Evolutionary conservation across 352 stramenopile species (phyloP), one percentile per base, ranked within the genome.

Genomic region (Peronospora tabacina): DNA sequence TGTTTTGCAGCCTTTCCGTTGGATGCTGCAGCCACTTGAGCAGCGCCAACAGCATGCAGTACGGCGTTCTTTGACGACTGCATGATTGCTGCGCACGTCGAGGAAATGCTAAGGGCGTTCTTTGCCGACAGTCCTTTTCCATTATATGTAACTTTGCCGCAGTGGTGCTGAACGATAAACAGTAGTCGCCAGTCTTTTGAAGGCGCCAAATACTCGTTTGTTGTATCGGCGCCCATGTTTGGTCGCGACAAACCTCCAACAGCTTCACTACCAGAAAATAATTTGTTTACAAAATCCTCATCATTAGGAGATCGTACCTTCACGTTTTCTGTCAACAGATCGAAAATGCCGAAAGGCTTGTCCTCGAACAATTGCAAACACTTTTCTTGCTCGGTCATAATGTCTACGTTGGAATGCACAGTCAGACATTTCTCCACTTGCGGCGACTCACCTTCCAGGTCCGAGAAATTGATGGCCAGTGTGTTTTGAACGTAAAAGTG

Each of bases 21-120:
- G 1, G 72, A 77, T 10, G 70, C 71, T 19, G 73, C 64, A 37
- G 78, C 68, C 39, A 87, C 72, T 46, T 89, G 78, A 24, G 78
- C 70, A 1, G 73, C 71, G 0, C 78, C 78, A 10, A 89, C 75
- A 22, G 78, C 78, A 45, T 79, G 75, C 10, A 89, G 59, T 17
- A 89, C 75, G 5, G 63, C 66, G 56, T 92, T 92, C 42, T 79
- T 89, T 16, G 81, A 92, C 11, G 78, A 90, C 19, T 90, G 78
- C 71, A 92, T 86, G 38, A 92, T 92, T 5, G 81, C 81, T 1
- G 72, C 78, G 50, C 78, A 88, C 5, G 81, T 92, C 0, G 78
- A 66, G 6, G 81, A 92, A 36, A 92, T 86, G 17, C 57, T 83
- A 11, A 87, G 55, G 5, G 73, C 76, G 49, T 92, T 92, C 49